Percentiles rank a stretch among this genome's conserved stretches.
Conservation (phyloP, 805 yeast species). For the Starmerella tilneyi region DNA sequence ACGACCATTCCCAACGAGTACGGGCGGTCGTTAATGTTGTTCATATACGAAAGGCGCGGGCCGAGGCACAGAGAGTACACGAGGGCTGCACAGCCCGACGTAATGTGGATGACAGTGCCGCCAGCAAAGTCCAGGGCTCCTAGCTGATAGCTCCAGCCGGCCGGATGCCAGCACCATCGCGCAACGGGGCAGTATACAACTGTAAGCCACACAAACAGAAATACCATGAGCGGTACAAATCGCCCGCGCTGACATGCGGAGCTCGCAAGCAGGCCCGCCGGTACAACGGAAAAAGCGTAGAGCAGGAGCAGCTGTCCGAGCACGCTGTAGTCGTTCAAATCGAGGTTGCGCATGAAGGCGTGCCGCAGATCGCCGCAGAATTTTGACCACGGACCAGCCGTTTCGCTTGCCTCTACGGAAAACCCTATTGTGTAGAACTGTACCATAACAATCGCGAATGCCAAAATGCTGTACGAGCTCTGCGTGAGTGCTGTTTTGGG, state of each 20-base stretch:
- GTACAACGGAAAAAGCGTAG: conserved; percentile 56
- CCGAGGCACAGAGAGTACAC: conserved; percentile 59
- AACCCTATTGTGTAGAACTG: conserved; percentile 67
- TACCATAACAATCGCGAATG: conserved; percentile 47
- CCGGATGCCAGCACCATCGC: conserved; percentile 62
- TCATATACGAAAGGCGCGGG: conserved; percentile 51
- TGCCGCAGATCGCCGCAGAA: conserved; percentile 48
- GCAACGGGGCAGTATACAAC: conserved; percentile 66
- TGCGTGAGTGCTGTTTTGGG: conserved; percentile 57
- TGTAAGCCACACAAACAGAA: conserved; percentile 57
- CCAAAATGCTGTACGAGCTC: conserved; percentile 54
- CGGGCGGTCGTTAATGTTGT: conserved; percentile 36
- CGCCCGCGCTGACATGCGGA: conserved; percentile 66
- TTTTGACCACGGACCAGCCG: conserved; percentile 27
- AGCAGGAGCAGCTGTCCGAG: conserved; percentile 41
- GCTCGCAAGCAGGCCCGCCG: conserved; percentile 59
- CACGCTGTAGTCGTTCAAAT: conserved; percentile 28
- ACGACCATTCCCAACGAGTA: conserved; percentile 59
- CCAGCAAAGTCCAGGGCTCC: conserved; percentile 69
- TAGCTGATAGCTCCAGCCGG: conserved; percentile 52
- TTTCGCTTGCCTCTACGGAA: conserved; percentile 42
- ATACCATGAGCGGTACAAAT: conserved; percentile 59
- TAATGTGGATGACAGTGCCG: conserved; percentile 66
- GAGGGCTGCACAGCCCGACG: conserved; percentile 60
- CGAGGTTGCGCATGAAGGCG: conserved; percentile 42